phyloP scores from a whole-genome alignment of 1,284 basidiomycete species.

The Schizophyllum amplum region DNA sequence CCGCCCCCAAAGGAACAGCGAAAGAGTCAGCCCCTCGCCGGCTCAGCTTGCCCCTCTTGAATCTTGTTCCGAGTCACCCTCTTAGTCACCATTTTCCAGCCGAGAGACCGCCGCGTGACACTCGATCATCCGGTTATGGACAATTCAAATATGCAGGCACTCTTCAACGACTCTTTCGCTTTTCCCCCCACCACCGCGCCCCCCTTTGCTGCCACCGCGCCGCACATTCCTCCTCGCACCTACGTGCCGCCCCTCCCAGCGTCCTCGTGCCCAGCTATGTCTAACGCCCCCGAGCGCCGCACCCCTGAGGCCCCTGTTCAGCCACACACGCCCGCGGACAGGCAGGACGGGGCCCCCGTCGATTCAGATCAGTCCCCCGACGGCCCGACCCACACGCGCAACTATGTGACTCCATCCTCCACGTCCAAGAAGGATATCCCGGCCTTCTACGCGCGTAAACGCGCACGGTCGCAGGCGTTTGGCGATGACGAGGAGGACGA shows the following conservation, averaged over 20 bases:
- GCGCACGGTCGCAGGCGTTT: slow-evolving; percentile 8
- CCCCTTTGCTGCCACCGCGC: neutral
- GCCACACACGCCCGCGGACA: neutral
- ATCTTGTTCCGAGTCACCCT: neutral
- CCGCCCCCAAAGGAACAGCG: neutral
- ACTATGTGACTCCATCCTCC: slow-evolving; percentile 23
- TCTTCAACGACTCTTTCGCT: slow-evolving; percentile 1
- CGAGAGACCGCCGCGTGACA: neutral
- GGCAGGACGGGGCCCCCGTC: neutral
- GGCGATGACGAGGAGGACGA: slow-evolving; percentile 39
- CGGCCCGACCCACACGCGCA: slow-evolving; percentile 27
- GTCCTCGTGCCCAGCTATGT: slow-evolving; percentile 1
- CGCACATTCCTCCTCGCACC: neutral
- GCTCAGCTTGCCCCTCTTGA: neutral
- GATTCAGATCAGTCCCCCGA: slow-evolving; percentile 15
- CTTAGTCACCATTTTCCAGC: neutral
- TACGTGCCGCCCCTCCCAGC: neutral
- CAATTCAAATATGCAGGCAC: neutral
- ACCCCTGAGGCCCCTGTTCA: slow-evolving; percentile 11
- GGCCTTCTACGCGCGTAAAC: slow-evolving; percentile 20
- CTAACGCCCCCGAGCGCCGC: slow-evolving; percentile 12
- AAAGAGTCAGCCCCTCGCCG: neutral
- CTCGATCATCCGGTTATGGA: neutral
- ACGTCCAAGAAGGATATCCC: slow-evolving; percentile 28
- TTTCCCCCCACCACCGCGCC: neutral